Percentiles rank a stretch among this genome's conserved stretches.
phyloP scores from a whole-genome alignment of 2,329 filamentous ascomycete species.

The Cladophialophora immunda region DNA sequence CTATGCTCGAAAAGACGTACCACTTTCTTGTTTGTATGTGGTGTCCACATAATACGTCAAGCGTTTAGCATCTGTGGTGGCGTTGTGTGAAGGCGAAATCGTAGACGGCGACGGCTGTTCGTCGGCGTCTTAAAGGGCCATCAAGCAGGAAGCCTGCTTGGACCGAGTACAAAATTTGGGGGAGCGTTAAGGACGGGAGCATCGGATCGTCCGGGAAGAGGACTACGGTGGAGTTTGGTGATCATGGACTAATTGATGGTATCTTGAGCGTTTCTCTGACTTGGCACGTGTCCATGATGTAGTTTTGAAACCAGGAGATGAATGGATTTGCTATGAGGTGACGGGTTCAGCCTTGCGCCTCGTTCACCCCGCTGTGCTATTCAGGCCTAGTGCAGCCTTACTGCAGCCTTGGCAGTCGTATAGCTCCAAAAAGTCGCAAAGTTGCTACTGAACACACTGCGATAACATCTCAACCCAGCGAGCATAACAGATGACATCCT shows the following conservation, averaged over 20 bases:
- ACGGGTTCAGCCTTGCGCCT: slow-evolving; percentile 1
- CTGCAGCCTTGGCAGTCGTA: too few species aligned
- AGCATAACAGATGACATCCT: too few species aligned
- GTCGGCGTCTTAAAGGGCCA: background rate
- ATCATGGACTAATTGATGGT: background rate
- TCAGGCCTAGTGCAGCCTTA: background rate
- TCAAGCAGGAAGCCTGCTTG: background rate
- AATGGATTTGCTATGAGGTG: background rate
- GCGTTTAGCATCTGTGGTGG: background rate
- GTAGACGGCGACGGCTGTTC: background rate
- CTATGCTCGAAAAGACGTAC: background rate
- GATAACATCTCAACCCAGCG: background rate
- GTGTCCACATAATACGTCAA: background rate
- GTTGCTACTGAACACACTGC: background rate
- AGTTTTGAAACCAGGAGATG: background rate
- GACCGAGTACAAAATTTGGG: background rate
- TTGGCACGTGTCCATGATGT: background rate
- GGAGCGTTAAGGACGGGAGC: background rate
- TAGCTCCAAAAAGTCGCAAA: too few species aligned
- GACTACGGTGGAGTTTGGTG: background rate
- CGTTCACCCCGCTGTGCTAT: background rate
- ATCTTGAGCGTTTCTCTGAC: background rate
- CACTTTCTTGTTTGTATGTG: background rate
- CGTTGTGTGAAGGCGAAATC: background rate
- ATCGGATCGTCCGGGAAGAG: slow-evolving; percentile 5